Base-by-base conservation (phyloP, 768 basidiomycete genomes). In the Calvatia gigantea region DNA sequence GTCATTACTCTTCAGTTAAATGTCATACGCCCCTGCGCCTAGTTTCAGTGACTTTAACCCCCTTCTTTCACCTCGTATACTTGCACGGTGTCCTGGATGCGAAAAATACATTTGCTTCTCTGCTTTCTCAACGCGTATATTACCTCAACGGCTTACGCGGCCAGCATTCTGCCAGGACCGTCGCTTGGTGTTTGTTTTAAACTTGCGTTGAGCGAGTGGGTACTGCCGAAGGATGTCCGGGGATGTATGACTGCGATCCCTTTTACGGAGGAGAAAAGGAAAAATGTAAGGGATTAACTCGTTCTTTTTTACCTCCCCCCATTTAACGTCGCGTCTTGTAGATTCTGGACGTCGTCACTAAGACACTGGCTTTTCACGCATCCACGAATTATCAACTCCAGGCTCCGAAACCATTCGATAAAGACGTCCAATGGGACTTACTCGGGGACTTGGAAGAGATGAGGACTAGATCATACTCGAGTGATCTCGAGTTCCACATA, bases 331-430 rank as follows among this genome's bases (percentile, higher is more conserved):
- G 19, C 17, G 11, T 12, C 35, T 4, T 29, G 21, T 56, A 84
- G 83, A 76, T 80, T 46, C 71, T 85, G 32, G 78, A 85, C 57
- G 80, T 82, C 7, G 69, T 83, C 41, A 83, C 74, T 60, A 83
- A 80, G 63, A 81, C 80, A 0, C 64, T 84, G 7, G 75, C 79
- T 12, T 84, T 86, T 62, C 84, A 85, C 62, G 81, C 83, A 0
- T 84, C 83, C 2, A 75, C 79, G 23, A 84, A 83, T 68, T 85
- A 84, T 55, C 77, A 84, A 65, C 73, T 80, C 39, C 69, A 71
- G 50, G 83, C 83, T 1, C 82, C 82, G 0, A 63, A 67, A 21
- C 83, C 83, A 4, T 85, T 81, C 62, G 64, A 73, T 8, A 58
- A 69, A 2, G 81, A 83, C 54, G 82, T 85, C 6, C 82, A 84